phyloP scores from a whole-genome alignment of 495 filamentous ascomycete genomes.

The Beverwykella pulmonaria region DNA sequence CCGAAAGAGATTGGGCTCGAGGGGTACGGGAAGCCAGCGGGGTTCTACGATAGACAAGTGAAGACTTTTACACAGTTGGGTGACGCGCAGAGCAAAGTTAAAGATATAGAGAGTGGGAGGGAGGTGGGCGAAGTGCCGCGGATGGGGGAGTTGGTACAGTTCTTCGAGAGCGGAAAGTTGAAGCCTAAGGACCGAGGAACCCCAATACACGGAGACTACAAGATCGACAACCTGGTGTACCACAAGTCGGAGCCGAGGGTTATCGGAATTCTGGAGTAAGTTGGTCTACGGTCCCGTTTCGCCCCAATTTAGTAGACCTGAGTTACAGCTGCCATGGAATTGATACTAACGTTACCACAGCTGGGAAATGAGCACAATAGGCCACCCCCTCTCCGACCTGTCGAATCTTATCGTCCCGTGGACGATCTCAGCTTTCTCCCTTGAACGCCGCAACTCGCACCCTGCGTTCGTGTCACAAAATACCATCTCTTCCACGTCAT shows the following conservation, averaged over 20 bases:
- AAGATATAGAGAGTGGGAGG: slow-evolving; percentile 71
- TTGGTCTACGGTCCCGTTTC: slow-evolving; percentile 8
- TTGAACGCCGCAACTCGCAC: slow-evolving; percentile 35
- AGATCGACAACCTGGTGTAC: slow-evolving; percentile 92
- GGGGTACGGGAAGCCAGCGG: slow-evolving; percentile 67
- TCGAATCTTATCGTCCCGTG: slow-evolving; percentile 75
- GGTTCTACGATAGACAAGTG: slow-evolving; percentile 85
- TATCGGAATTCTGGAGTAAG: slow-evolving; percentile 82
- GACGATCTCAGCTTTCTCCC: slow-evolving; percentile 42
- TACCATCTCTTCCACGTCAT: background rate
- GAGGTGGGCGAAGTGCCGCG: slow-evolving; percentile 78
- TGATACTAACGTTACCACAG: slow-evolving; percentile 41
- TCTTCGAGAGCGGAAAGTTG: slow-evolving; percentile 63
- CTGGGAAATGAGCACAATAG: slow-evolving; percentile 95
- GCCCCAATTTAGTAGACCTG: background rate
- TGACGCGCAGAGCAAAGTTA: slow-evolving; percentile 65
- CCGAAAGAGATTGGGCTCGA: slow-evolving; percentile 65
- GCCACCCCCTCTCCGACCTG: slow-evolving; percentile 87
- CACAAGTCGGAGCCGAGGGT: slow-evolving; percentile 82
- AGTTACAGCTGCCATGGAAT: too few species aligned
- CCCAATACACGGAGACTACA: slow-evolving; percentile 88
- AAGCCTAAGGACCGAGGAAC: slow-evolving; percentile 74
- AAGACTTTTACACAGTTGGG: slow-evolving; percentile 73
- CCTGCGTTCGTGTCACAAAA: slow-evolving; percentile 57
- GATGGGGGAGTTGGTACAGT: slow-evolving; percentile 70